These are phyloP conservation scores for Annulohypoxylon maeteangense DNA, from an alignment of 495 filamentous ascomycete genomes.

Conservation along the genomic window DNA sequence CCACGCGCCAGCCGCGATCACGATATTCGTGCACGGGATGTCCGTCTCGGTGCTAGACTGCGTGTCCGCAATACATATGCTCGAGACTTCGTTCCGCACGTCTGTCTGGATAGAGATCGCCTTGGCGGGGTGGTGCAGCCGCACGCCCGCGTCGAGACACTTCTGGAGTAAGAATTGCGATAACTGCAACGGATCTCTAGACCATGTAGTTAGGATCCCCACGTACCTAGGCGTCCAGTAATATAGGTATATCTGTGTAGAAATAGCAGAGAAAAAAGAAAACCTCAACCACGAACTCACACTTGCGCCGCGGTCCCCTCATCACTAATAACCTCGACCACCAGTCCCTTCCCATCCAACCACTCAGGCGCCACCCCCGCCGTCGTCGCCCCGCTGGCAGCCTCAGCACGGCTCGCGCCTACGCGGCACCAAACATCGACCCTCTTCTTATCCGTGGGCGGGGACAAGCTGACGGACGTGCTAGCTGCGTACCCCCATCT, in stretches of 20 bases:
- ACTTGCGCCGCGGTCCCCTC: conserved; percentile 73
- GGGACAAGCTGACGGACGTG: conserved; percentile 66
- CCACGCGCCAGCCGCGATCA: conserved; percentile 79
- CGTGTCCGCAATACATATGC: conserved; percentile 56
- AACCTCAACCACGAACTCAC: conserved; percentile 55
- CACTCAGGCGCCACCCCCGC: conserved; percentile 60
- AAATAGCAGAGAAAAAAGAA: no score
- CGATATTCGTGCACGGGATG: conserved; percentile 65
- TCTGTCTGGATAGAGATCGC: conserved; percentile 65
- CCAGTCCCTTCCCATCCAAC: conserved; percentile 64
- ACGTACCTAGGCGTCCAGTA: neutral
- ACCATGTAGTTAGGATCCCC: neutral
- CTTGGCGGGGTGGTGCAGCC: conserved; percentile 71
- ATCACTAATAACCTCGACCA: conserved; percentile 70
- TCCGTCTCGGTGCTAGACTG: conserved; percentile 62
- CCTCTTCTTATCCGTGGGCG: conserved; percentile 45
- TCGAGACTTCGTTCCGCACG: conserved; percentile 55
- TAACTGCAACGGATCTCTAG: conserved; percentile 64
- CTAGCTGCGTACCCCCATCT: conserved; percentile 77
- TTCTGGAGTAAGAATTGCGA: conserved; percentile 71
- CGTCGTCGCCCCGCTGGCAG: conserved; percentile 52
- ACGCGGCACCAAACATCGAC: conserved; percentile 72
- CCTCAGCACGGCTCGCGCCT: conserved; percentile 71
- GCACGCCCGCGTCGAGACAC: conserved; percentile 68
- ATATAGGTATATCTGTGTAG: neutral